Conservation (phyloP, 345 rosid genomes). For the Stellera chamaejasme region DNA sequence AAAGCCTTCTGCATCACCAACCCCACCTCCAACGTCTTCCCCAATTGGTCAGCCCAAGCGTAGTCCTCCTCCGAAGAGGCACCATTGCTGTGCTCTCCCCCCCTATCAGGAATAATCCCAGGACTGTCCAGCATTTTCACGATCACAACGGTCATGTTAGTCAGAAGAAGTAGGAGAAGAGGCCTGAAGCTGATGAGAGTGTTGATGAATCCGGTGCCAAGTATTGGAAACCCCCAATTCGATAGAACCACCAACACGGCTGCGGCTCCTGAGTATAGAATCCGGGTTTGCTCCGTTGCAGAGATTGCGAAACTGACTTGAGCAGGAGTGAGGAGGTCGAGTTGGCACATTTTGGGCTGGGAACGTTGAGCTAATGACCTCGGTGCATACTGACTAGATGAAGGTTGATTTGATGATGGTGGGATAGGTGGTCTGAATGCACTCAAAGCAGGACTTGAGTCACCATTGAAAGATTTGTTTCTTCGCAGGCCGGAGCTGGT, state of each 20-base stretch:
- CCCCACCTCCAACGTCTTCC: constrained; percentile 55
- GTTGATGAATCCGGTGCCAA: constrained; percentile 26
- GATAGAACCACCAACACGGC: constrained; percentile 50
- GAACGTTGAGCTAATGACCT: constrained; percentile 13
- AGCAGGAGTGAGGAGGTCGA: constrained; percentile 28
- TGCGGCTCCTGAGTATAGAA: constrained; percentile 34
- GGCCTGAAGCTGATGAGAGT: constrained; percentile 52
- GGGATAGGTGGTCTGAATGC: constrained; percentile 14
- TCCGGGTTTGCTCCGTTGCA: constrained; percentile 38
- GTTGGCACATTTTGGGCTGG: constrained; percentile 1
- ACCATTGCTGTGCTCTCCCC: constrained; percentile 21
- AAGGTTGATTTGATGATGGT: constrained; percentile 22
- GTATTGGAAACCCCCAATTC: constrained; percentile 43
- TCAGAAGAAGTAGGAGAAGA: constrained; percentile 53
- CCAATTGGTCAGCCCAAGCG: constrained; percentile 52
- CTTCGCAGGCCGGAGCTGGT: constrained; percentile 14
- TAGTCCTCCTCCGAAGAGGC: constrained; percentile 12
- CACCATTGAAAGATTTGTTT: constrained; percentile 13
- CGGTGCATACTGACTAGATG: constrained; percentile 19
- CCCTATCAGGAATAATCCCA: constrained; percentile 18
- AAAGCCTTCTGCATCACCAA: constrained; percentile 49
- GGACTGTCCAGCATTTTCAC: constrained; percentile 27
- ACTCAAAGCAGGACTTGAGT: constrained; percentile 18
- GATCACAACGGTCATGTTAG: constrained; percentile 50
- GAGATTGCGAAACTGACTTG: constrained; percentile 50